Percentiles rank a stretch among this genome's conserved stretches.
Evolutionary conservation across 2,329 filamentous ascomycete species (phyloP).

Genomic region (Penicillium concentricum): DNA sequence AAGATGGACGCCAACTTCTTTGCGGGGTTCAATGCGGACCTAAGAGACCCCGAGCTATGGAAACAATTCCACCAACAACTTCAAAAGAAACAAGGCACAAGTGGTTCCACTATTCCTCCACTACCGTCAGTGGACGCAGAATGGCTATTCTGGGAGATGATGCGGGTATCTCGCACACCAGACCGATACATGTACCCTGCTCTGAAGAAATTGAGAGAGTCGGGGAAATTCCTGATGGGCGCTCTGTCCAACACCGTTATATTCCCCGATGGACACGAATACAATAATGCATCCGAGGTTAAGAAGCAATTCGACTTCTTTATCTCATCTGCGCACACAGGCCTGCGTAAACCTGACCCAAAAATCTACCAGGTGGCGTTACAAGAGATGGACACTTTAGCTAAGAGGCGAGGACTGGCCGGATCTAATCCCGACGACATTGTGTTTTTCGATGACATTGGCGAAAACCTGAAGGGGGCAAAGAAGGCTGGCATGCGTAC

Average conservation of each 20-base stretch:
- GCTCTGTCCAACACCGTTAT: slow-evolving; percentile 89
- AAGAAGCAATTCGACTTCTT: slow-evolving; percentile 78
- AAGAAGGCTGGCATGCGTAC: slow-evolving; percentile 73
- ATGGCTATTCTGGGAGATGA: slow-evolving; percentile 88
- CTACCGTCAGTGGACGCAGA: slow-evolving; percentile 74
- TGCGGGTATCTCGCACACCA: slow-evolving; percentile 65
- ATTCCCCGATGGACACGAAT: slow-evolving; percentile 72
- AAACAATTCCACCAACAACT: slow-evolving; percentile 52
- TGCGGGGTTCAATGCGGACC: slow-evolving; percentile 69
- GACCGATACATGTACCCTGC: slow-evolving; percentile 91
- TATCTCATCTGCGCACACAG: slow-evolving; percentile 80
- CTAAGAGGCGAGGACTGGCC: slow-evolving; percentile 55
- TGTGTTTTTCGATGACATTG: slow-evolving; percentile 91
- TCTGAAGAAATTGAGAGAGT: slow-evolving; percentile 64
- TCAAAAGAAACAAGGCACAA: slow-evolving; percentile 27
- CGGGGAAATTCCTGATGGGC: slow-evolving; percentile 68
- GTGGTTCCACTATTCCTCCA: slow-evolving; percentile 50
- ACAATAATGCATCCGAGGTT: slow-evolving; percentile 62
- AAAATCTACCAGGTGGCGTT: slow-evolving; percentile 77
- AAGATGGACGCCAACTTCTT: slow-evolving; percentile 75
- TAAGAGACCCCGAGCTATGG: slow-evolving; percentile 69
- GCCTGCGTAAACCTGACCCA: slow-evolving; percentile 82
- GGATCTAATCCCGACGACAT: slow-evolving; percentile 65
- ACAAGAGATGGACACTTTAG: slow-evolving; percentile 62
- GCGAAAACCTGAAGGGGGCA: slow-evolving; percentile 82